Base-by-base conservation (phyloP, 139 green algal genomes). In the Pleodorina starrii region DNA sequence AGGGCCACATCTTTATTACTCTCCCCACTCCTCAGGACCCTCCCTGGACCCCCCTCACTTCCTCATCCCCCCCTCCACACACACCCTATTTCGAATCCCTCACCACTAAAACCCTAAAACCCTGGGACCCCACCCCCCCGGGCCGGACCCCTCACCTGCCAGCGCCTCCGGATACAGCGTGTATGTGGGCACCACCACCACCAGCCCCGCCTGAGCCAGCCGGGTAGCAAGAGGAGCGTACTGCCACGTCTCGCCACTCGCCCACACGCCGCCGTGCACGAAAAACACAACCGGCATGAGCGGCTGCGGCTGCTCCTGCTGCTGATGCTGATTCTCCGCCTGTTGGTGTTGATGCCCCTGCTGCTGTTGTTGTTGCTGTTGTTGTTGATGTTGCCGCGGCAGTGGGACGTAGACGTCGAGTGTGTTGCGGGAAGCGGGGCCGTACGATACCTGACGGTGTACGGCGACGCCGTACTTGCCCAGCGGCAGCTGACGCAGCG, bases 211-310 rank as follows among this genome's bases (percentile, higher is more conserved):
- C 88, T 97, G 92, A 4, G 94, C 90, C 40, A 97, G 91, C 4
- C 93, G 75, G 0, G 82, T 86, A 1, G 94, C 95, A 91, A 98
- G 91, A 0, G 94, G 93, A 1, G 93, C 85, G 82, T 97, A 98
- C 77, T 97, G 94, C 95, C 95, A 97, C 44, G 93, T 93, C 19
- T 92, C 90, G 0, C 92, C 90, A 35, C 54, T 81, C 66, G 77
- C 76, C 96, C 96, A 98, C 21, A 97, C 93, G 44, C 96, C 96
- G 2, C 96, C 96, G 81, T 98, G 96, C 29, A 93, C 92, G 72
- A 98, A 98, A 29, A 98, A 92, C 27, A 96, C 94, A 27, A 98
- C 95, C 43, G 96, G 93, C 2, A 23, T 40, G 43, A 35, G 42
- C 23, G 44, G 19, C 54, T 6, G 74, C 1, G 14, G 14, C 14